phyloP scores from a whole-genome alignment of 495 filamentous ascomycete species.

The Penicillium bialowiezense region DNA sequence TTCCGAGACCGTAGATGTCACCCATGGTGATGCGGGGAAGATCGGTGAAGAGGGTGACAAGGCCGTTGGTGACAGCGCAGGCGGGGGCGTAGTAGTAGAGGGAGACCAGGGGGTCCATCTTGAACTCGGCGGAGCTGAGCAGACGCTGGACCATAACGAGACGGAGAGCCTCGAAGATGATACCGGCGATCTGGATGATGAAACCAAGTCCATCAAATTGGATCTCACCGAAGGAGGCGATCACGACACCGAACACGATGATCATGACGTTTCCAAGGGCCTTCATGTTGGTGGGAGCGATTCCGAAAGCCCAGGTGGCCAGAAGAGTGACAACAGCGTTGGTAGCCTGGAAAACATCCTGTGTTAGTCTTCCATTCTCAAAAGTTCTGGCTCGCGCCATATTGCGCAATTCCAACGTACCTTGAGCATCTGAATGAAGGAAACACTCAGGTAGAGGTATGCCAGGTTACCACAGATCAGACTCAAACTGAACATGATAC shows the following conservation, averaged over 20 bases:
- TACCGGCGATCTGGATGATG: slow-evolving; percentile 73
- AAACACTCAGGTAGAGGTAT: slow-evolving; percentile 83
- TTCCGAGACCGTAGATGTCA: slow-evolving; percentile 69
- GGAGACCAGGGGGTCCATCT: slow-evolving; percentile 92
- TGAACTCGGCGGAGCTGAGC: slow-evolving; percentile 81
- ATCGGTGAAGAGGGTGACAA: slow-evolving; percentile 72
- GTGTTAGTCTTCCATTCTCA: background rate
- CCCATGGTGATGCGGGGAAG: slow-evolving; percentile 62
- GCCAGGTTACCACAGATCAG: slow-evolving; percentile 88
- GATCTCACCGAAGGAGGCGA: slow-evolving; percentile 87
- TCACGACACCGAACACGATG: slow-evolving; percentile 81
- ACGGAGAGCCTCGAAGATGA: slow-evolving; percentile 81
- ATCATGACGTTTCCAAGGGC: slow-evolving; percentile 76
- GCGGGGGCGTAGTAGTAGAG: slow-evolving; percentile 92
- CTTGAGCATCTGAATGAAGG: slow-evolving; percentile 97
- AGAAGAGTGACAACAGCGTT: slow-evolving; percentile 84
- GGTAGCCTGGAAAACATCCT: slow-evolving; percentile 57
- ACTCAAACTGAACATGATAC: slow-evolving; percentile 83
- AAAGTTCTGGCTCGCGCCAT: background rate
- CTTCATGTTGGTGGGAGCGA: slow-evolving; percentile 66
- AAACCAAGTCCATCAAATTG: slow-evolving; percentile 79
- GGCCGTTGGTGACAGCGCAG: slow-evolving; percentile 77
- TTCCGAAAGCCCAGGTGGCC: slow-evolving; percentile 72
- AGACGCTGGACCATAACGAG: slow-evolving; percentile 85
- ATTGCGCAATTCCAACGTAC: slow-evolving; percentile 30